Evolutionary conservation across 2,329 filamentous ascomycete species (phyloP), one percentile per base, ranked within the genome.

Genomic region (Hypoxylon sp.): DNA sequence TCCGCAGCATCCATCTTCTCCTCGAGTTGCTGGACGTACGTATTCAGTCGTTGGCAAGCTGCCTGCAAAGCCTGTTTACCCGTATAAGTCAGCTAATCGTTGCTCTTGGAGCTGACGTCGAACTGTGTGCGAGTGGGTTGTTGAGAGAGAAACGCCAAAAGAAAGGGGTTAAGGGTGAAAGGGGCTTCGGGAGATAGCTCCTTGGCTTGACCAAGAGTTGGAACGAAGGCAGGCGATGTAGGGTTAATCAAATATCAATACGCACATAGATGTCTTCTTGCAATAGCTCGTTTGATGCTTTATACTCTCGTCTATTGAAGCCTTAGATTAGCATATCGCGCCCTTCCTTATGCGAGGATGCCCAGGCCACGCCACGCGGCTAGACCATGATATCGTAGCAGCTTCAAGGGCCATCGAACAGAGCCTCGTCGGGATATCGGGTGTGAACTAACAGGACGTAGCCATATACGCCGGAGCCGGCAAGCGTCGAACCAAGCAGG

Each of bases 181-280:
- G 26, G 47, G 20, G 32, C n/a, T 19, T 39, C 44, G 26, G 10
- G 56, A 57, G 51, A 61, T 48, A 49, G 49, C 24, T 44, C 53
- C 48, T 13, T 30, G 30, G 48, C 60, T 59, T 63, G n/a, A 51
- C 34, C 56, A 43, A 32, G 44, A 26, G 43, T 24, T 39, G 48
- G 32, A 64, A 62, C 56, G 51, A 59, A 64, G 57, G 62, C 53
- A 66, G 60, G 65, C 68, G 60, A 71, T 54, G 51, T 65, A 68
- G 65, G 61, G 60, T 66, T 43, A 74, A 72, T 78, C 72, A 80
- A 69, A 79, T 77, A 76, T 74, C 79, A 70, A 75, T 71, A 90
- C 92, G 79, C 86, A 97, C 94, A 80, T 94, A 94, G 78, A 98
- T 97, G 80, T 98, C 94, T 80, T 97, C 93, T 64, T 90, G 94